phyloP scores from a whole-genome alignment of 441 rosid species.

The Bocquillonia castaneifolia region DNA sequence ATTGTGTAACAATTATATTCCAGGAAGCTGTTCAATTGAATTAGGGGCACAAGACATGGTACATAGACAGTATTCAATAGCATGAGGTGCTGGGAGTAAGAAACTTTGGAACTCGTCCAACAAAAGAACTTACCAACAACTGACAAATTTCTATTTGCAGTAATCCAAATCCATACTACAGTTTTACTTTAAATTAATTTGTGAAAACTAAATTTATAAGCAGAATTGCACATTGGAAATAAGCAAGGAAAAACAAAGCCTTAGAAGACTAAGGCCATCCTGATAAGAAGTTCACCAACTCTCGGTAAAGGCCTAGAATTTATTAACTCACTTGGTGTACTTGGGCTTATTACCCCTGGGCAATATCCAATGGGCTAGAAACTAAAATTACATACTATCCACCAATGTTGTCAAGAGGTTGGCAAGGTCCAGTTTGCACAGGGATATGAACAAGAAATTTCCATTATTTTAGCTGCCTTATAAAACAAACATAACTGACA shows the following conservation, averaged over 20 bases:
- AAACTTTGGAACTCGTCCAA: background rate
- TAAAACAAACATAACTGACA: too few species aligned
- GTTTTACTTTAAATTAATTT: too few species aligned
- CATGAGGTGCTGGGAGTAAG: background rate
- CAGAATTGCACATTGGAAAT: too few species aligned
- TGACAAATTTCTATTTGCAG: background rate
- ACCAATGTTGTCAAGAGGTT: background rate
- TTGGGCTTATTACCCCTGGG: too few species aligned
- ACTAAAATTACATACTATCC: background rate
- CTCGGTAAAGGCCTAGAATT: too few species aligned
- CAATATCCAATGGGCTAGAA: background rate
- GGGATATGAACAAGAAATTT: background rate
- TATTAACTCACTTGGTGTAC: too few species aligned
- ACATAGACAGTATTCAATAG: background rate
- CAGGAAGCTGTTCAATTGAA: background rate
- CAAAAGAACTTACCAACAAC: background rate
- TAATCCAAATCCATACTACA: background rate
- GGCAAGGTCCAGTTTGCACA: background rate
- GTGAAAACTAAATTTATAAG: too few species aligned
- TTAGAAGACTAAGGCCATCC: too few species aligned
- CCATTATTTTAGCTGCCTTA: too few species aligned
- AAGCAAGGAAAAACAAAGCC: too few species aligned
- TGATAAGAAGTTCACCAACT: too few species aligned
- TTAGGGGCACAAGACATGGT: background rate
- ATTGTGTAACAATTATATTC: background rate